Evolutionary conservation across 2,329 filamentous ascomycete genomes (phyloP), one percentile per base, ranked within the genome.

Genomic region (Leptographium radiaticola): DNA sequence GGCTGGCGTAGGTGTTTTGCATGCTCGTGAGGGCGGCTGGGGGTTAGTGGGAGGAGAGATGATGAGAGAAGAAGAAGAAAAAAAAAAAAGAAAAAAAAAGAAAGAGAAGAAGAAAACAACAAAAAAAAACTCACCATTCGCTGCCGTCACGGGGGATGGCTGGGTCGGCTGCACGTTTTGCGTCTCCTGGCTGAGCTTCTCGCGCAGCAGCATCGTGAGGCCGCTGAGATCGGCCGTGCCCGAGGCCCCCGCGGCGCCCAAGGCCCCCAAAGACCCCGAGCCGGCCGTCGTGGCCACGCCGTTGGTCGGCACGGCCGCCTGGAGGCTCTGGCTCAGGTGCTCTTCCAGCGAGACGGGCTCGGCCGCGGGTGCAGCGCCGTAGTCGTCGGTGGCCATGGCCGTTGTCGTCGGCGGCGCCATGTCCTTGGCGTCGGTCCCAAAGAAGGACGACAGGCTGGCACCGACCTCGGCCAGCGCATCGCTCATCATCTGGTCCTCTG

Each of bases 161-260:
- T 53, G 16, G 40, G 49, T 10, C 8, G 12, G 36, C 42, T 51
- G 45, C 10, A 54, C 48, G 36, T 40, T 53, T 20, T 54, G 54
- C 9, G 56, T 42, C 6, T 55, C 54, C 36, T 58, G 56, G 52
- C 40, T 55, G 16, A 61, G 53, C 58, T 62, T 63, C 49, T 62
- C 59, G 16, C 55, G 50, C 45, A 65, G 62, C n/a, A 64, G 55
- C 6, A 57, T 60, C n/a, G 62, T 59, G 33, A 64, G 57, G 9
- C 62, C 62, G 2, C 53, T 56, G 11, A 61, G 53, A n/a, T 63
- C 62, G 30, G 30, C 33, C 6, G 33, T 39, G 31, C 40, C 40
- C 10, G 30, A 10, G 6, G 38, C 31, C 16, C 58, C 57, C 8
- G 52, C 43, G 43, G 25, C 25, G 3, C 25, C 25, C 25, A 25